Evolutionary conservation across 768 basidiomycete genomes (phyloP), one percentile per base, ranked within the genome.

Genomic region (Sporobolomyces phaffii): DNA sequence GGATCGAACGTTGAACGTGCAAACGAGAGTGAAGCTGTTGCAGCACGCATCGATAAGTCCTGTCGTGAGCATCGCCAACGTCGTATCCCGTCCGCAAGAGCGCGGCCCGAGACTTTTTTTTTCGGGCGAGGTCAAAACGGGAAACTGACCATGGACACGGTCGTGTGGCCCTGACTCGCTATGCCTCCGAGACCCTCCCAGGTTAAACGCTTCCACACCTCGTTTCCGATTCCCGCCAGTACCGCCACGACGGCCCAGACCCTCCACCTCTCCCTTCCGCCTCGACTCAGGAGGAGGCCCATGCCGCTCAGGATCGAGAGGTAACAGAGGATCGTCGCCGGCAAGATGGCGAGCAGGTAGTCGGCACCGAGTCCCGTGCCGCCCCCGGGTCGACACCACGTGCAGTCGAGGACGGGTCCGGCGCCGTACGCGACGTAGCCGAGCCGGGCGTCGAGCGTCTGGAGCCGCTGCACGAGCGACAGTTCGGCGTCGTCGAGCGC

Each of bases 391-490:
- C 36, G 38, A 17, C 69, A 70, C 69, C 69, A 70, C 2, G 29
- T 14, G 58, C 69, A 70, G 40, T 28, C 18, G 24, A 60, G 41
- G 26, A 70, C 24, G 0, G 61, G 61, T 0, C 22, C 47, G 0
- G 50, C 28, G 15, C 69, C 69, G 36, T 63, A 65, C 1, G 60
- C 64, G 47, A 64, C 34, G 58, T 70, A 70, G 9, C 43, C 40
- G 9, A 66, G 28, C 13, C 69, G 64, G 2, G 64, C 64, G 26
- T 70, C 69, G 56, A 70, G 64, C n/a, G 69, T 70, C 40, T 70
- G 64, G 8, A 70, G 33, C 5, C 64, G 49, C 17, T 44, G 45
- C 20, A 65, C 50, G 18, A 70, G 54, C 11, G 33, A 34, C 17
- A 54, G 31, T 29, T 70, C 64, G 14, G 29, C 4, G 5, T 52